Evolutionary conservation across 169 alveolate species (phyloP).

Genomic region (Miamiensis avidus): DNA sequence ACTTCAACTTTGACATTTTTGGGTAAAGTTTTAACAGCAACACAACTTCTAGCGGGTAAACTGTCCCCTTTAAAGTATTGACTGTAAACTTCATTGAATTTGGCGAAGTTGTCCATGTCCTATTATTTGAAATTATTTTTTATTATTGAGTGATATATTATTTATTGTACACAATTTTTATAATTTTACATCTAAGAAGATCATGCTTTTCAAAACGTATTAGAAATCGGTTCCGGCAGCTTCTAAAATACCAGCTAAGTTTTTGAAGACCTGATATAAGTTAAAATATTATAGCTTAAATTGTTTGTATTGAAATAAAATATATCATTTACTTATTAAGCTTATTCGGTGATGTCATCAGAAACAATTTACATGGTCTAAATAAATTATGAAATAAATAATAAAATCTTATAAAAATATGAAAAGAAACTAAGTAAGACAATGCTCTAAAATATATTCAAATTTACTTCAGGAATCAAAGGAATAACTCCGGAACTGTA

Average conservation of each 20-base stretch:
- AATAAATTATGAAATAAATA: background rate
- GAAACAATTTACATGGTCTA: slow-evolving; percentile 4
- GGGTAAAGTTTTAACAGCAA: slow-evolving; percentile 66
- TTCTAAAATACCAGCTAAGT: slow-evolving; percentile 17
- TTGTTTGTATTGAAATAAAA: background rate
- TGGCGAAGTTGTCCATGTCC: slow-evolving; percentile 61
- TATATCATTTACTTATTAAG: slow-evolving; percentile 15
- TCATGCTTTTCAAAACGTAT: slow-evolving; percentile 24
- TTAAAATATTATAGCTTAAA: background rate
- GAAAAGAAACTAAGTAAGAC: background rate
- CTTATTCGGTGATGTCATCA: background rate
- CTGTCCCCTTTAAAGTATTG: slow-evolving; percentile 43
- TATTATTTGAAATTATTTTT: background rate
- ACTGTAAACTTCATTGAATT: slow-evolving; percentile 56
- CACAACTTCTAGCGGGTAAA: slow-evolving; percentile 66
- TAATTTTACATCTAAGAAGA: slow-evolving; percentile 19
- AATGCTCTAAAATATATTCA: background rate
- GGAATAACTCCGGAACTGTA: slow-evolving; percentile 22
- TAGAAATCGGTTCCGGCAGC: slow-evolving; percentile 33
- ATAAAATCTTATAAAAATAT: too few relatives aligned
- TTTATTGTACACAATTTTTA: background rate
- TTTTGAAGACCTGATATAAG: slow-evolving; percentile 16
- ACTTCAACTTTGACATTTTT: slow-evolving; percentile 51
- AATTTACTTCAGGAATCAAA: slow-evolving; percentile 22
- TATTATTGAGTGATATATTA: background rate